Percentiles rank a stretch among this genome's conserved stretches.
Evolutionary conservation across 352 stramenopile species (phyloP).

Genomic region (Globisporangium rhizosaccharum): DNA sequence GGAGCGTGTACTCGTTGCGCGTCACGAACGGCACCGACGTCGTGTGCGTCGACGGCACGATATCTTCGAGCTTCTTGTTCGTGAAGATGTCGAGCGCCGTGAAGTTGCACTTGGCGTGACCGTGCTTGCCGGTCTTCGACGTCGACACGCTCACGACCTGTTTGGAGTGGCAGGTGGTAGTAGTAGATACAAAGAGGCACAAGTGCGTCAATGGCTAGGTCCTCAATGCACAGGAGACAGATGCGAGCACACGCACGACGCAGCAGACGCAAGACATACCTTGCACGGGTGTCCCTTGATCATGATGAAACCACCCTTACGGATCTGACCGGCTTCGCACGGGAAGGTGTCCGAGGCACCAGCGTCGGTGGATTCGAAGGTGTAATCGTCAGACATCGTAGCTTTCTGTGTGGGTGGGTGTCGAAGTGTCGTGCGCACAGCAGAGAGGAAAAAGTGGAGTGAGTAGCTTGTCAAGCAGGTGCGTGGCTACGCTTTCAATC

Average conservation of each 20-base stretch:
- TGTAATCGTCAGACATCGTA: constrained; percentile 62
- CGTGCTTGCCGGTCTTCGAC: constrained; percentile 99
- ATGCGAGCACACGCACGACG: not conserved
- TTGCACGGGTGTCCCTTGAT: constrained; percentile 99
- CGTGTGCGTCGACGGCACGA: constrained; percentile 98
- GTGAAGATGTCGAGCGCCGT: constrained; percentile 99
- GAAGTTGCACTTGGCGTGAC: constrained; percentile 99
- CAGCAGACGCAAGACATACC: constrained; percentile 32
- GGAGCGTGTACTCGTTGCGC: constrained; percentile 95
- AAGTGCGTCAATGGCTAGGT: not conserved
- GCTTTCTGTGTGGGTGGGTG: constrained; percentile 9
- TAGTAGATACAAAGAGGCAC: not conserved
- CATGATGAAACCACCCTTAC: constrained; percentile 99
- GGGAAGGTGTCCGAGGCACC: constrained; percentile 97
- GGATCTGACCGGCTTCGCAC: constrained; percentile 98
- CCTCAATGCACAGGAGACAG: not conserved
- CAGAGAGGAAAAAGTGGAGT: constrained; percentile 11
- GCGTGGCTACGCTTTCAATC: constrained; percentile 6
- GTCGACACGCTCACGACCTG: constrained; percentile 94
- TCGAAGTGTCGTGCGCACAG: not conserved
- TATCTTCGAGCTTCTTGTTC: constrained; percentile 99
- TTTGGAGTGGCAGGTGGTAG: not conserved
- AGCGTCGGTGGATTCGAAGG: constrained; percentile 93
- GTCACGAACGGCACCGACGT: constrained; percentile 97
- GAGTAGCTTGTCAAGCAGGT: not conserved